Conservation (phyloP, 2,329 filamentous ascomycete species). For the Ophiostoma sp. region DNA sequence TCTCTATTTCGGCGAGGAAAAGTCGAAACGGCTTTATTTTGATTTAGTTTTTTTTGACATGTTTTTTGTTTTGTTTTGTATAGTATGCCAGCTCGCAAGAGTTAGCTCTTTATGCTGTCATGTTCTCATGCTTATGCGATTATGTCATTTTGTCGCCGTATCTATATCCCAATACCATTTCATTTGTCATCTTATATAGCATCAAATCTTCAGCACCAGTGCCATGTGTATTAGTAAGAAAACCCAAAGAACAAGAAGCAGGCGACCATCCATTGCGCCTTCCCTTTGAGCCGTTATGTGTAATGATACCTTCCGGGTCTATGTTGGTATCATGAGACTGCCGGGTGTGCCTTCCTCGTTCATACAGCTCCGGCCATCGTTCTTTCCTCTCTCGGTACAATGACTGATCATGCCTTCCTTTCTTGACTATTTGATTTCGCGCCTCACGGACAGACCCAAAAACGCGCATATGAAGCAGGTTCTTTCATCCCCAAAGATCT, state of each 20-base stretch:
- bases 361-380: background rate
- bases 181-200: background rate
- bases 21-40: background rate
- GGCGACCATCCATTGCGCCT: background rate
- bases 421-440: background rate
- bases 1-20: background rate
- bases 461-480: background rate
- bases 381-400: background rate
- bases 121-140: conserved; percentile 4
- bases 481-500: background rate
- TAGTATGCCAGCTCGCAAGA: background rate
- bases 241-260: too few relatives aligned
- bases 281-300: background rate
- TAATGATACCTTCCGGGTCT: background rate
- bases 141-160: background rate
- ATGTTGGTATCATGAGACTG: background rate
- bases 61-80: conserved; percentile 1
- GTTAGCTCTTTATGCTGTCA: background rate
- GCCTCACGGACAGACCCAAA: background rate
- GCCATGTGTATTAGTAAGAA: too few relatives aligned
- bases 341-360: background rate
- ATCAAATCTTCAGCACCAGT: background rate
- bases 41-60: background rate
- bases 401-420: background rate
- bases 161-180: conserved; percentile 9